phyloP scores from a whole-genome alignment of 805 yeast species.

The Ogataea ramenticola region DNA sequence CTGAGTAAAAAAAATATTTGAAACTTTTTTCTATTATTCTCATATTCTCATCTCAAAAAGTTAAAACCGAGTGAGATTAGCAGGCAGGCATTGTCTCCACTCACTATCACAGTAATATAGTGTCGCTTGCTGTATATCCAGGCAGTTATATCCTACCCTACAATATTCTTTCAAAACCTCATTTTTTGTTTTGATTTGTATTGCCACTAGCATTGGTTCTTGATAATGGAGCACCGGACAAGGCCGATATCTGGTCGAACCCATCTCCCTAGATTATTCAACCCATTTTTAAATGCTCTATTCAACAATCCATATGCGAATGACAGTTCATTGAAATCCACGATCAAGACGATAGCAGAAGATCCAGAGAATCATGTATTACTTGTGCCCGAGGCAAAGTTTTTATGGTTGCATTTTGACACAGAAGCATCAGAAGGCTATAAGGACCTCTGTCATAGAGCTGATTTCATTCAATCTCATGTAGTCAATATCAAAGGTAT shows the following conservation, averaged over 20 bases:
- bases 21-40: no score
- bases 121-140: no score
- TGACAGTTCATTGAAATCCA: constrained; percentile 37
- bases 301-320: constrained; percentile 57
- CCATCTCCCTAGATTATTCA: constrained; percentile 47
- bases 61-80: no score
- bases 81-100: no score
- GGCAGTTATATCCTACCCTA: no score
- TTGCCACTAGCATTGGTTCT: no score
- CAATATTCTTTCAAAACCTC: no score
- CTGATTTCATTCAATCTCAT: constrained; percentile 59
- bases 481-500: constrained; percentile 34
- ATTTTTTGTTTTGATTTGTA: not conserved
- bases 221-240: not conserved
- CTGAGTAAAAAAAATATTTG: not conserved
- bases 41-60: no score
- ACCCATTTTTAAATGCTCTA: constrained; percentile 58
- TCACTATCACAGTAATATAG: no score
- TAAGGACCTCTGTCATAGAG: constrained; percentile 46
- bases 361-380: constrained; percentile 47
- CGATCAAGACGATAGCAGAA: constrained; percentile 34
- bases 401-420: constrained; percentile 35
- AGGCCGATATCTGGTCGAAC: constrained; percentile 2
- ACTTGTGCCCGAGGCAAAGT: constrained; percentile 54
- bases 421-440: constrained; percentile 30